Percentiles rank a stretch among this genome's conserved stretches.
Evolutionary conservation across 2,329 filamentous ascomycete genomes (phyloP).

Genomic region (Beauveria bassiana): DNA sequence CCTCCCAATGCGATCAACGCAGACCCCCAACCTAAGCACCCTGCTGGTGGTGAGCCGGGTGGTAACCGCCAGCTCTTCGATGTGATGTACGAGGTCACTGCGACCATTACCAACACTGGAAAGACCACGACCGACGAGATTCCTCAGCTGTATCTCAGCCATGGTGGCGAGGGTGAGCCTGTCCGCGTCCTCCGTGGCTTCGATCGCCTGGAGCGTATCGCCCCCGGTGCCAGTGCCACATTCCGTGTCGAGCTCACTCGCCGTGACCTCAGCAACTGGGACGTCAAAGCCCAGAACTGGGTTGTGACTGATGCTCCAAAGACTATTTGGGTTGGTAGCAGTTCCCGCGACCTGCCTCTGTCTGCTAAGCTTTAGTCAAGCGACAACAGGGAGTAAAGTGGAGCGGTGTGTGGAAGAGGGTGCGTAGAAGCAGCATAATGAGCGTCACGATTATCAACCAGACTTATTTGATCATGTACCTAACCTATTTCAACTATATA

Average conservation of each 20-base stretch:
- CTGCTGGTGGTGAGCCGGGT: slow-evolving; percentile 48
- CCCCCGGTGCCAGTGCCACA: slow-evolving; percentile 56
- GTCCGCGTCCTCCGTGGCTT: slow-evolving; percentile 67
- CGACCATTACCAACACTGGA: slow-evolving; percentile 66
- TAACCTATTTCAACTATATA: slow-evolving; percentile 5
- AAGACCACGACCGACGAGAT: slow-evolving; percentile 59
- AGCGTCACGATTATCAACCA: slow-evolving; percentile 2
- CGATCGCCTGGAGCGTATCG: slow-evolving; percentile 61
- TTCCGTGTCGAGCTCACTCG: slow-evolving; percentile 66
- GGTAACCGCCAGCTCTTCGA: slow-evolving; percentile 62
- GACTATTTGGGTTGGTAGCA: slow-evolving; percentile 47
- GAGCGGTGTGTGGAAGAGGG: background rate
- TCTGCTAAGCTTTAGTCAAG: slow-evolving; percentile 20
- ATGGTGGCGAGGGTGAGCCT: slow-evolving; percentile 70
- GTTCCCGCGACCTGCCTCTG: slow-evolving; percentile 47
- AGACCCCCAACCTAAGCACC: slow-evolving; percentile 45
- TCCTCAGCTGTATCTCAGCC: slow-evolving; percentile 69
- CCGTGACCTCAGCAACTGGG: slow-evolving; percentile 84
- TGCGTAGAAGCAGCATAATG: slow-evolving; percentile 2
- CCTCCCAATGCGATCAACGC: slow-evolving; percentile 50
- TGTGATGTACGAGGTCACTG: slow-evolving; percentile 58
- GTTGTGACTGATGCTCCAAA: slow-evolving; percentile 46
- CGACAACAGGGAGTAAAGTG: background rate
- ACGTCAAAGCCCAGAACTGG: slow-evolving; percentile 75
- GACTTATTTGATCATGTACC: slow-evolving; percentile 5